Conservation (phyloP, 2,329 filamentous ascomycete genomes). For the Onygena corvina region DNA sequence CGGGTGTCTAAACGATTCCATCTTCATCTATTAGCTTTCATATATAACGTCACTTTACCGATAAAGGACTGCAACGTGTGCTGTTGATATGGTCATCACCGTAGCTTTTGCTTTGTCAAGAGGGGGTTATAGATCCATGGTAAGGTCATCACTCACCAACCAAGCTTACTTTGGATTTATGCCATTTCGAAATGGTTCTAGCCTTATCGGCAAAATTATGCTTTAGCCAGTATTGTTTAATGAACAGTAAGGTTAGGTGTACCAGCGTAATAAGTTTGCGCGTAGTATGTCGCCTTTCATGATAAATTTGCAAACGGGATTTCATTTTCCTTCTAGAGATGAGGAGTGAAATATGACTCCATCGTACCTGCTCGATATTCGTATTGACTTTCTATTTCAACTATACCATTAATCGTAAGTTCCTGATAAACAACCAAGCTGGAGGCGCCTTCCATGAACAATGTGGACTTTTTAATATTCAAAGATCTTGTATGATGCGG, state of each 20-base stretch:
- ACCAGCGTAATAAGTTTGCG: too few species aligned
- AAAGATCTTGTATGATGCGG: background rate
- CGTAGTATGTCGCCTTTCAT: too few species aligned
- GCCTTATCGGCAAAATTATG: too few species aligned
- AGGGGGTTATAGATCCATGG: background rate
- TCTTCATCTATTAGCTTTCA: background rate
- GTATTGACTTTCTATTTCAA: background rate
- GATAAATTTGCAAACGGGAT: too few species aligned
- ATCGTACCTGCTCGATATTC: background rate
- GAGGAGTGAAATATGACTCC: background rate
- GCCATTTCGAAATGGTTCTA: background rate
- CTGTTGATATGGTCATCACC: background rate
- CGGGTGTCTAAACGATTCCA: background rate
- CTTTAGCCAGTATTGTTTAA: too few species aligned
- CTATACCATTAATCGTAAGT: too few species aligned
- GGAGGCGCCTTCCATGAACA: too few species aligned
- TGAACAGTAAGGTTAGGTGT: too few species aligned
- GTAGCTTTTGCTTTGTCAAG: background rate
- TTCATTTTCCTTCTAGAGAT: too few species aligned
- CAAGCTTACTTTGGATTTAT: slow-evolving; percentile 2
- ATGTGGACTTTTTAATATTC: too few species aligned
- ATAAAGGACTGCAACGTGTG: background rate
- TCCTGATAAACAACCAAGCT: background rate
- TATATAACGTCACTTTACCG: background rate
- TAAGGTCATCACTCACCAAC: slow-evolving; percentile 2